These are phyloP conservation scores for Psilocybe tampanensis DNA, from an alignment of 768 basidiomycete genomes.

Conservation along the genomic window DNA sequence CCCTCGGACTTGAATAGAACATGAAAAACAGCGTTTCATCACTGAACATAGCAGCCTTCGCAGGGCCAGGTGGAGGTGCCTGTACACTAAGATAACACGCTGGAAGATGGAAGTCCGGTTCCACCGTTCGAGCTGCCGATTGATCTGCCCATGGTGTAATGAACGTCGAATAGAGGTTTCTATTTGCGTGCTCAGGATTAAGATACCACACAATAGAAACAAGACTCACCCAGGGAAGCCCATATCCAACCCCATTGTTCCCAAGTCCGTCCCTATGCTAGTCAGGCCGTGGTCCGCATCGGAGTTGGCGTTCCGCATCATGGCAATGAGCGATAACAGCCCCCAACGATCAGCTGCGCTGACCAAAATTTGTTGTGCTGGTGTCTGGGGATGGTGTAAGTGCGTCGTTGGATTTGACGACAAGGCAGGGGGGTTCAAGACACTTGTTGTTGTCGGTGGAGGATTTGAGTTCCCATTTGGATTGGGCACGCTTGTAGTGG, in stretches of 20 bases:
- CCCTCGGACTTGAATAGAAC: conserved; percentile 94
- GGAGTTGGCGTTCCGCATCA: conserved; percentile 77
- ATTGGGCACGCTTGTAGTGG: conserved; percentile 30
- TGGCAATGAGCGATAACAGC: conserved; percentile 78
- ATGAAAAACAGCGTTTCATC: conserved; percentile 98
- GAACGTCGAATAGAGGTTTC: conserved; percentile 89
- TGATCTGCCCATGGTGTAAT: conserved; percentile 97
- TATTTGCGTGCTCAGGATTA: conserved; percentile 31
- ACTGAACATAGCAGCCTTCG: conserved; percentile 82
- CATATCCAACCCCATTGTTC: conserved; percentile 92
- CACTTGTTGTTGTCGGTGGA: conserved; percentile 35
- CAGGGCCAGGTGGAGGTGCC: conserved; percentile 80
- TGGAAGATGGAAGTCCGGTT: conserved; percentile 91
- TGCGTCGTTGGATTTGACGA: conserved; percentile 36
- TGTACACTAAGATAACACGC: conserved; percentile 88
- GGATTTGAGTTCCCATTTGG: conserved; percentile 37
- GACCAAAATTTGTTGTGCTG: conserved; percentile 90
- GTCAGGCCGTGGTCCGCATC: conserved; percentile 83
- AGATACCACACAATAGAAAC: conserved; percentile 9
- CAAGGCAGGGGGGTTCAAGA: conserved; percentile 34
- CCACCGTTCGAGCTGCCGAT: conserved; percentile 79
- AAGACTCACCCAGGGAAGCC: conserved; percentile 72
- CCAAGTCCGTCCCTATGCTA: conserved; percentile 88
- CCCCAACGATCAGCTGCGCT: conserved; percentile 97
- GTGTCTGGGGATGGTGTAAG: conserved; percentile 73